Base-by-base conservation (phyloP, 164 flowering plant genomes). In the Cinnamomum micranthum region DNA sequence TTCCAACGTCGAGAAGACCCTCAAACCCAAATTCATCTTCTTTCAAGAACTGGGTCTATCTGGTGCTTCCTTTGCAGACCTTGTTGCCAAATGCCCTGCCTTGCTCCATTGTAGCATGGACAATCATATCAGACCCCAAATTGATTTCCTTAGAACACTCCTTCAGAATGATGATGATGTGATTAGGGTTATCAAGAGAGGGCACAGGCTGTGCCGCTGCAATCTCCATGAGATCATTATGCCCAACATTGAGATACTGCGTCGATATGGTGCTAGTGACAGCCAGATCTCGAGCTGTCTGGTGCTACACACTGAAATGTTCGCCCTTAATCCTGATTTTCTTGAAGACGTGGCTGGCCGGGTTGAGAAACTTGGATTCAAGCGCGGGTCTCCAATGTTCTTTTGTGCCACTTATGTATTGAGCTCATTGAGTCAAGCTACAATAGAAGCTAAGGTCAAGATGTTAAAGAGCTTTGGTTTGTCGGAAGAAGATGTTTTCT, bases 31-130 rank as follows among this genome's bases (percentile, higher is more conserved):
- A 33, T 7, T 71, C 25, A 31, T 11, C 14, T 24, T 72, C 28
- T 58, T 76, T 65, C 65, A 64, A 27, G 74, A 76, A 9, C 50
- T 65, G 14, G 78, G 78, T 35, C 73, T 76, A n/a, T 65, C 74
- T 55, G 66, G 52, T 31, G 35, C 55, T 65, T 9, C 24, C 31
- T 12, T 76, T 28, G 65, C 74, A 27, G 70, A 71, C 62, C n/a
- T 76, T 19, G 52, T 76, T 12, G 25, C 55, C 22, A 22, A 14
- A 12, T 71, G 28, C 20, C 70, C 74, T 0, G 7, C n/a, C 22
- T 28, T 71, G 31, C 22, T 76, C 22, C 2, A 27, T 24, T 6
- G 23, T 7, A 41, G 70, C 20, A 17, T 64, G 5, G 74, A 71
- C 13, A 41, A 41, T 41, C 11, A 41, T 41, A 41, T 41, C 47